Base-by-base conservation (phyloP, 495 filamentous ascomycete genomes). In the Venustampulla echinocandica region DNA sequence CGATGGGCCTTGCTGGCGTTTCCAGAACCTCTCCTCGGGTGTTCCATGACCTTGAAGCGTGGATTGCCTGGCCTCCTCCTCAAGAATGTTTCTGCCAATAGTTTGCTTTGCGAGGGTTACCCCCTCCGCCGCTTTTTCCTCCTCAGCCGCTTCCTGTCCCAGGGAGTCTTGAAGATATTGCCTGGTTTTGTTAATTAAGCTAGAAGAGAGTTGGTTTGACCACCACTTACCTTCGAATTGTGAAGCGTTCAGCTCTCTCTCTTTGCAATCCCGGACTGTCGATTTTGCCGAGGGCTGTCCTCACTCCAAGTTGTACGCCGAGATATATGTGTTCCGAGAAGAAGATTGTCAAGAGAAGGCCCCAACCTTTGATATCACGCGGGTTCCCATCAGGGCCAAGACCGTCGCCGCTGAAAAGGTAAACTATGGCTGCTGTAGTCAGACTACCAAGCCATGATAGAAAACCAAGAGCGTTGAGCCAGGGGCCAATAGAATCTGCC, bases 401-500 rank as follows among this genome's bases (percentile, higher is more conserved):
- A 11, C 66, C 71, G 45, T 76, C 74, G 49, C 80, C 79, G 50
- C 80, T 77, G 67, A 95, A 97, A 49, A 98, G 76, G 61, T 90
- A 96, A 0, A 94, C 79, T 0, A 98, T 67, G 0, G 87, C 89
- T 0, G 89, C 76, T 32, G 81, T 84, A 14, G 86, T 89, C 50
- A 97, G 71, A 55, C 81, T 90, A 42, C 92, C 92, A 4, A 94
- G 70, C 92, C 92, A 98, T 10, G 88, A 79, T 2, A 97, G 64
- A 65, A 98, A 94, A 1, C 81, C 80, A 2, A 98, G 72, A 14
- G 81, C 80, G 46, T 88, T 81, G 10, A 98, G 74, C 92, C 92
- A 98, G 1, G 92, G 90, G 0, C 92, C 92, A 54, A 98, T 98
- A 2, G 84, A 88, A 62, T 97, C 93, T 1, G 86, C 82, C 11